Base-by-base conservation (phyloP, 1,284 basidiomycete species). In the Apiotrichum laibachii region DNA sequence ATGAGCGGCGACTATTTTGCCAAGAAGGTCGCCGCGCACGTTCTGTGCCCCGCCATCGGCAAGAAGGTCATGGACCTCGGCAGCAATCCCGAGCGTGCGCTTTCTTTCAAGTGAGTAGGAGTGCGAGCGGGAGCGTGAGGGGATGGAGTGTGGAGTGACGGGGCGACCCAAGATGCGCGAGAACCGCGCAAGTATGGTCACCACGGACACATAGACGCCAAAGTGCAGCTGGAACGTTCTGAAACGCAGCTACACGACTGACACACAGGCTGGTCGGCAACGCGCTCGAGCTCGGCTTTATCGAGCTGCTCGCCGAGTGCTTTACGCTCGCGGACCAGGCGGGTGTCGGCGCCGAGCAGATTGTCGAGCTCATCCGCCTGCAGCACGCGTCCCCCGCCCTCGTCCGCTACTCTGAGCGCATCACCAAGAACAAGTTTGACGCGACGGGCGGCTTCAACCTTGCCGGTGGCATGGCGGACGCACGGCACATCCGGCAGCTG, bases 381-480 rank as follows among this genome's bases (percentile, higher is more conserved):
- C 72, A 75, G 62, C 76, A 78, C 62, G 59, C 62, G 31, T 71
- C 71, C 15, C 72, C 72, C 33, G 46, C 60, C 22, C 56, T 72
- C 11, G 63, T 63, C 2, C 57, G 62, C 37, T 67, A 70, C 55
- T 65, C 72, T 8, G 66, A 67, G 55, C 60, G 68, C 49, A 72
- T 69, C 50, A 62, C 66, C 15, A 59, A 73, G 45, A 81, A 90
- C 77, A 80, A 84, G 40, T 94, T 92, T 71, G 86, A 91, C 62
- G 88, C 86, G 19, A 81, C 83, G 11, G 81, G 81, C 43, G 92
- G 91, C n/a, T 94, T 95, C 74, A 82, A 86, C n/a, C 84, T 94
- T 55, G 86, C 88, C 42, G 89, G 90, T 18, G 92, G 91, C n/a
- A 85, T 94, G 69, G 91, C 91, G 69, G 91, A 94, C 71, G 85